Evolutionary conservation across 805 yeast species (phyloP).

Genomic region (Saturnispora halmiae): DNA sequence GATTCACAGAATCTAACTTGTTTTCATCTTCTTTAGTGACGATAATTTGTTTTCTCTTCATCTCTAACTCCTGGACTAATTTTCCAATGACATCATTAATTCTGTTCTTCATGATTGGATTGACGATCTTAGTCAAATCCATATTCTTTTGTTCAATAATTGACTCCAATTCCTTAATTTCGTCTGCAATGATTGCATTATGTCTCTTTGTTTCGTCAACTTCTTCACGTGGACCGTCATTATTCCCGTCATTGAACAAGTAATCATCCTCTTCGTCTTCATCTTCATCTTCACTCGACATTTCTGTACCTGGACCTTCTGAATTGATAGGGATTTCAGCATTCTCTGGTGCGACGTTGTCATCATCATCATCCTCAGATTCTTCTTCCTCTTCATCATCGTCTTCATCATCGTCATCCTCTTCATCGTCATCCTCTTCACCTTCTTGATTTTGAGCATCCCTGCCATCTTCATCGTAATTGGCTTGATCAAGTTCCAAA

Average conservation of each 20-base stretch:
- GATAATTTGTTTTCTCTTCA: slow-evolving; percentile 58
- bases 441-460: slow-evolving; percentile 14
- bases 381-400: slow-evolving; percentile 29
- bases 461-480: slow-evolving; percentile 26
- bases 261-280: slow-evolving; percentile 38
- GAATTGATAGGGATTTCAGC: slow-evolving; percentile 18
- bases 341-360: slow-evolving; percentile 29
- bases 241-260: slow-evolving; percentile 27
- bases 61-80: slow-evolving; percentile 71
- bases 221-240: slow-evolving; percentile 42
- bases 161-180: slow-evolving; percentile 68
- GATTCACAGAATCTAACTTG: slow-evolving; percentile 11
- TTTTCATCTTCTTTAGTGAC: slow-evolving; percentile 26
- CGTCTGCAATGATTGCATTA: slow-evolving; percentile 71
- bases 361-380: slow-evolving; percentile 34
- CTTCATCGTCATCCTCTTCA: slow-evolving; percentile 37
- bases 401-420: slow-evolving; percentile 39
- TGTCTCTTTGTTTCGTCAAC: slow-evolving; percentile 50
- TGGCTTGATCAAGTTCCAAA: slow-evolving; percentile 32
- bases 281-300: slow-evolving; percentile 37
- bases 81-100: slow-evolving; percentile 73
- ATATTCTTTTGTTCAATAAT: slow-evolving; percentile 68
- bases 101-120: slow-evolving; percentile 80
- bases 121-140: slow-evolving; percentile 64
- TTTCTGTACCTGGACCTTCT: slow-evolving; percentile 12